Conservation (phyloP, 345 rosid genomes). For the Brassica carinata region DNA sequence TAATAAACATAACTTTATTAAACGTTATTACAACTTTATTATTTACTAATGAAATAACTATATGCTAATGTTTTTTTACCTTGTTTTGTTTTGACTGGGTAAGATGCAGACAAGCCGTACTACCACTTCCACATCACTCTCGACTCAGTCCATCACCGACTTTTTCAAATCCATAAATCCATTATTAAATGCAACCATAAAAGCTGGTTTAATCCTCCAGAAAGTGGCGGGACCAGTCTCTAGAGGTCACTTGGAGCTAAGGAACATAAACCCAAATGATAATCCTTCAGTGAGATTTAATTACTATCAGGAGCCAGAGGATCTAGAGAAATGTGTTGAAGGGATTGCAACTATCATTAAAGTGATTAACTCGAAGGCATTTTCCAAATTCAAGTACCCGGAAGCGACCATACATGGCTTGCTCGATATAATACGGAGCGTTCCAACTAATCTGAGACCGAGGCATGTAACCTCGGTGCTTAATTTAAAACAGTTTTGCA, state of each 20-base stretch:
- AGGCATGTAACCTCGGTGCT: constrained; percentile 40
- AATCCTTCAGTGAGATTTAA: constrained; percentile 71
- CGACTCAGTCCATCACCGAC: constrained; percentile 36
- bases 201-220: constrained; percentile 55
- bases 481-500: constrained; percentile 64
- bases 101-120: constrained; percentile 26
- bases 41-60: not conserved
- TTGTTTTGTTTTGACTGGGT: not conserved
- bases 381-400: constrained; percentile 53
- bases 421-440: constrained; percentile 39
- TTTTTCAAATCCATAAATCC: constrained; percentile 44
- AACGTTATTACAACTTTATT: not conserved
- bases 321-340: constrained; percentile 53
- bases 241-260: constrained; percentile 59
- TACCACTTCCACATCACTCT: constrained; percentile 16
- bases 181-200: constrained; percentile 40
- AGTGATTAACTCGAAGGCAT: constrained; percentile 54
- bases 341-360: constrained; percentile 56
- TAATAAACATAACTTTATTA: not conserved
- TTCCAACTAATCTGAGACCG: constrained; percentile 67
- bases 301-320: constrained; percentile 74
- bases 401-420: constrained; percentile 44
- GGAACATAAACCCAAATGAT: constrained; percentile 48
- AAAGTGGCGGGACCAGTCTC: constrained; percentile 62
- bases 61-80: not conserved